Percentiles rank a stretch among this genome's conserved stretches.
Conservation (phyloP, 306 rosid species). For the Carpinus viminea region DNA sequence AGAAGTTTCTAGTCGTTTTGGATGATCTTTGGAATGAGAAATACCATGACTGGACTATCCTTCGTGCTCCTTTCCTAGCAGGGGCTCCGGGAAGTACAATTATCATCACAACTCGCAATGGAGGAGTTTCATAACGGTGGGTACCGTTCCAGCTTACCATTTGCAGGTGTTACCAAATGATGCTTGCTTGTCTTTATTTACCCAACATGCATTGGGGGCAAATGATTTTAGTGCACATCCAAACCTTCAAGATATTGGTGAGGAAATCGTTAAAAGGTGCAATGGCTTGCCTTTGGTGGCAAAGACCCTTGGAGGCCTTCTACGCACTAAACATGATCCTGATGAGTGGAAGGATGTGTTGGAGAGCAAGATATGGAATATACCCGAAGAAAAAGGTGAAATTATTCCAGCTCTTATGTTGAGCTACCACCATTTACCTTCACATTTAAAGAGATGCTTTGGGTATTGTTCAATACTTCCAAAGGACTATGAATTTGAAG, state of each 20-base stretch:
- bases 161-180: background rate
- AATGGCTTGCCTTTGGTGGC: background rate
- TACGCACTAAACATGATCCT: background rate
- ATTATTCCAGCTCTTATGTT: too few relatives aligned
- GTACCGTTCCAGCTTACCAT: background rate
- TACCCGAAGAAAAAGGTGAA: background rate
- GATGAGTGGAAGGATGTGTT: background rate
- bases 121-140: background rate
- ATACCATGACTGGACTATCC: too few relatives aligned
- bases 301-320: slow-evolving; percentile 7
- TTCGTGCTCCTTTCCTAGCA: too few relatives aligned
- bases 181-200: slow-evolving; percentile 3
- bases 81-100: too few relatives aligned
- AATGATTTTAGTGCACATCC: background rate
- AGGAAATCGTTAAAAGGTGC: background rate
- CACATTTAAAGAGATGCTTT: too few relatives aligned
- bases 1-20: too few relatives aligned
- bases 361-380: background rate
- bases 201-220: slow-evolving; percentile 4
- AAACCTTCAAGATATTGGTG: background rate
- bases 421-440: too few relatives aligned
- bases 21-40: too few relatives aligned
- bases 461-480: too few relatives aligned
- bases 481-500: too few relatives aligned
- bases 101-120: slow-evolving; percentile 7